Conservation (phyloP, 257 asterid genomes). For the Gentiana macrophylla region DNA sequence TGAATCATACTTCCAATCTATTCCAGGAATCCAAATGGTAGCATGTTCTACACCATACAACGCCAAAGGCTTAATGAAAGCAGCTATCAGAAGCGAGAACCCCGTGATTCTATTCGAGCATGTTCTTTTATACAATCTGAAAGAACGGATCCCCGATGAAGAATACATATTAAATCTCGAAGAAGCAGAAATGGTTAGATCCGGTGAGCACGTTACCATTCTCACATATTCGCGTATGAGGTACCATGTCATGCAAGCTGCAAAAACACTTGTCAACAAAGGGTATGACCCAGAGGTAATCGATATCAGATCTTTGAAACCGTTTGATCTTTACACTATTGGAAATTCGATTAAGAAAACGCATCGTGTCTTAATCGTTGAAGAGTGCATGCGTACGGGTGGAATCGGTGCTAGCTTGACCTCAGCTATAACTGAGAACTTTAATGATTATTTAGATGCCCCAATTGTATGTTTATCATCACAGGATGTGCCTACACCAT, state of each 20-base stretch:
- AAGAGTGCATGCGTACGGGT: slow-evolving; percentile 91
- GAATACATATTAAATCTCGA: slow-evolving; percentile 57
- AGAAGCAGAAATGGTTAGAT: slow-evolving; percentile 85
- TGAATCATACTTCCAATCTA: slow-evolving; percentile 75
- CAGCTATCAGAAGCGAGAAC: slow-evolving; percentile 72
- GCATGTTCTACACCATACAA: slow-evolving; percentile 81
- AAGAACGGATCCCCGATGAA: slow-evolving; percentile 77
- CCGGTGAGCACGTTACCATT: slow-evolving; percentile 72
- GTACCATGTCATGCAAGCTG: slow-evolving; percentile 89
- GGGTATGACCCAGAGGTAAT: slow-evolving; percentile 81
- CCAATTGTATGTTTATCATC: slow-evolving; percentile 67
- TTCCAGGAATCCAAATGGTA: slow-evolving; percentile 83
- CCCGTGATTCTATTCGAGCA: slow-evolving; percentile 80
- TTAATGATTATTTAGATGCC: slow-evolving; percentile 70
- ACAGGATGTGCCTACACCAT: slow-evolving; percentile 86
- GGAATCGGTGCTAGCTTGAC: slow-evolving; percentile 86
- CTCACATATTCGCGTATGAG: slow-evolving; percentile 80
- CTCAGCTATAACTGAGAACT: slow-evolving; percentile 59
- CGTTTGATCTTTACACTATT: slow-evolving; percentile 63
- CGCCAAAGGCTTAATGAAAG: slow-evolving; percentile 79
- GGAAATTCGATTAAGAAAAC: slow-evolving; percentile 84
- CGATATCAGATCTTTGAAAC: slow-evolving; percentile 77
- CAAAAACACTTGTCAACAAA: slow-evolving; percentile 59
- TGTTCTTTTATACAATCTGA: slow-evolving; percentile 68
- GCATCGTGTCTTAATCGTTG: slow-evolving; percentile 64